Percentiles rank a stretch among this genome's conserved stretches.
phyloP scores from a whole-genome alignment of 306 rosid genomes.

The Urtica urens region DNA sequence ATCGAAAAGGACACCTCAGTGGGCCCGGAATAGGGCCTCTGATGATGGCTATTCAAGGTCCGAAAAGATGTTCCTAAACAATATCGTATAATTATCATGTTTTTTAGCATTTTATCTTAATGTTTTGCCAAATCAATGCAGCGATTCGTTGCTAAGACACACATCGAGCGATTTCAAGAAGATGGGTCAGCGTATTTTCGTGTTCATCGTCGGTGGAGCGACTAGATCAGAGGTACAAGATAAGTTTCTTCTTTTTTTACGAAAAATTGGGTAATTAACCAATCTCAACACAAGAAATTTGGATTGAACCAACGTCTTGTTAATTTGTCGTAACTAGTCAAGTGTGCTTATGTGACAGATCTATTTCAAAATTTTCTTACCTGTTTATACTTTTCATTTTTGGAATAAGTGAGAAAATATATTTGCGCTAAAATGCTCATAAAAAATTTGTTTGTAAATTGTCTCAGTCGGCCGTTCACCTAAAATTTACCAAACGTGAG shows the following conservation, averaged over 20 bases:
- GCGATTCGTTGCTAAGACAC: constrained; percentile 80
- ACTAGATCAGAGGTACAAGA: constrained; percentile 85
- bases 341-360: too few species aligned
- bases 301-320: too few species aligned
- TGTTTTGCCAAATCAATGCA: constrained; percentile 21
- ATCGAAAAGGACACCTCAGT: constrained; percentile 73
- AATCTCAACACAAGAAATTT: too few species aligned
- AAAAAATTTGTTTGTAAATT: too few species aligned
- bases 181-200: constrained; percentile 80
- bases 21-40: constrained; percentile 87
- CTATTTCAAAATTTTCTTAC: too few species aligned
- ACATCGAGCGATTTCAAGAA: constrained; percentile 81
- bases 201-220: constrained; percentile 91
- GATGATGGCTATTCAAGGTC: constrained; percentile 98
- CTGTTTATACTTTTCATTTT: too few species aligned
- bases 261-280: too few species aligned
- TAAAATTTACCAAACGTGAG: too few species aligned
- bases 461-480: too few species aligned
- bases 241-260: neutral
- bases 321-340: too few species aligned
- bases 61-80: neutral
- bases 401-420: too few species aligned
- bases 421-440: too few species aligned
- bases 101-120: neutral
- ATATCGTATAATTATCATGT: neutral